Conservation (phyloP, 176 grass and related monocot species). For the Canna indica region DNA sequence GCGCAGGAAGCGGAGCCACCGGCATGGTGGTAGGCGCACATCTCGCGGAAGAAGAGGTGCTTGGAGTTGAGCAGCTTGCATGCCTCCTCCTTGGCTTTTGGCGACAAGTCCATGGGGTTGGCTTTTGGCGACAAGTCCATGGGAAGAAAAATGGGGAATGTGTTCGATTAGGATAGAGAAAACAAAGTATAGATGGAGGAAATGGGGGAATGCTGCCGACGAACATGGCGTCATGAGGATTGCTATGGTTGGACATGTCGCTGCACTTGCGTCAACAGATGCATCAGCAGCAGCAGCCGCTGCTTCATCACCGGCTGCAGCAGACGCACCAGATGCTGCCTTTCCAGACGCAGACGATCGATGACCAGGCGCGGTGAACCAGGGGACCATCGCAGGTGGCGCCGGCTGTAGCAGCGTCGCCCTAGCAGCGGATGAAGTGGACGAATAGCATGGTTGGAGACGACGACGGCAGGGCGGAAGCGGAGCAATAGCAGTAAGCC, state of each 20-base stretch:
- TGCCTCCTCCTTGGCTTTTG: slow-evolving; percentile 75
- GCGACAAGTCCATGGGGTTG: slow-evolving; percentile 51
- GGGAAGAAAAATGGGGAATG: no score
- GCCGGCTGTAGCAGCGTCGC: slow-evolving; percentile 13
- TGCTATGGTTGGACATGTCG: slow-evolving; percentile 16
- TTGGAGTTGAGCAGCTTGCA: slow-evolving; percentile 92
- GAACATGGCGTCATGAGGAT: background rate
- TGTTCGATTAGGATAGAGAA: background rate
- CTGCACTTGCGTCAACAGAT: background rate
- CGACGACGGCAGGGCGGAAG: slow-evolving; percentile 34
- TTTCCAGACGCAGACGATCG: slow-evolving; percentile 2
- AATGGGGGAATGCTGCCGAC: slow-evolving; percentile 10
- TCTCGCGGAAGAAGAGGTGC: slow-evolving; percentile 94
- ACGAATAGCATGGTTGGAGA: slow-evolving; percentile 85
- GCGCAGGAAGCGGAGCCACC: background rate
- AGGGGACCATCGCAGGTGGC: slow-evolving; percentile 15
- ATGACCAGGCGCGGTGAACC: background rate
- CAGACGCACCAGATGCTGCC: slow-evolving; percentile 5
- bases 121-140: no score
- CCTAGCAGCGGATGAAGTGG: slow-evolving; percentile 96
- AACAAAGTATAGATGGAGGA: slow-evolving; percentile 7
- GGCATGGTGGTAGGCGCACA: slow-evolving; percentile 89
- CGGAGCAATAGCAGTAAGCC: background rate
- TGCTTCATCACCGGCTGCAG: background rate
- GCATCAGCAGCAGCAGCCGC: background rate